Evolutionary conservation across 2,329 filamentous ascomycete species (phyloP).

Genomic region (Hypoxylon sp.): DNA sequence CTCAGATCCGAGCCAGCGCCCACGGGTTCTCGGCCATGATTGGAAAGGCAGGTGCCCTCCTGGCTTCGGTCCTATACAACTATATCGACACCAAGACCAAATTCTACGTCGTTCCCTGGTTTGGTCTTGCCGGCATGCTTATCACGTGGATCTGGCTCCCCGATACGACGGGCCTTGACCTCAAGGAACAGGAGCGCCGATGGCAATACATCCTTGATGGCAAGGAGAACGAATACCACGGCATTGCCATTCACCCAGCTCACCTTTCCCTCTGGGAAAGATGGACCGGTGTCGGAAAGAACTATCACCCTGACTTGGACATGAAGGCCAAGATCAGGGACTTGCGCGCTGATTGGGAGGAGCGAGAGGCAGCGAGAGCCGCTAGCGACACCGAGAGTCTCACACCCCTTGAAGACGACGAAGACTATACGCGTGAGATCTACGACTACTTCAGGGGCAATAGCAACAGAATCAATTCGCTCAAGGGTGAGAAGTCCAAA

Average conservation of each 20-base stretch:
- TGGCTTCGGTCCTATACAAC: slow-evolving; percentile 92
- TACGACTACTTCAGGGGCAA: slow-evolving; percentile 66
- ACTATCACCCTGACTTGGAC: slow-evolving; percentile 87
- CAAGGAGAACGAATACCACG: slow-evolving; percentile 87
- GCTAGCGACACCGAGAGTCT: slow-evolving; percentile 64
- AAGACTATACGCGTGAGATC: slow-evolving; percentile 68
- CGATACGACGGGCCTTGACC: slow-evolving; percentile 96
- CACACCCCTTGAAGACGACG: slow-evolving; percentile 60
- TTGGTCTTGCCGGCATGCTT: slow-evolving; percentile 85
- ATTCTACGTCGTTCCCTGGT: slow-evolving; percentile 96
- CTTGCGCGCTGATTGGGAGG: slow-evolving; percentile 76
- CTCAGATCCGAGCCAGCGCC: slow-evolving; percentile 90
- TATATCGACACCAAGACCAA: slow-evolving; percentile 89
- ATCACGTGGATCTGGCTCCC: slow-evolving; percentile 89
- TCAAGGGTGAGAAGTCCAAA: slow-evolving; percentile 50
- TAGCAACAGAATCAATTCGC: slow-evolving; percentile 29
- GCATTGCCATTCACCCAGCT: slow-evolving; percentile 89
- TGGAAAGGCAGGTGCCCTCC: slow-evolving; percentile 89
- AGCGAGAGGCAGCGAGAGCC: slow-evolving; percentile 62
- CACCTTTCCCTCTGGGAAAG: slow-evolving; percentile 93
- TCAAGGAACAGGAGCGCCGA: slow-evolving; percentile 96
- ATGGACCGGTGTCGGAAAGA: slow-evolving; percentile 80
- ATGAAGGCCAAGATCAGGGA: slow-evolving; percentile 88
- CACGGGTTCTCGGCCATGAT: slow-evolving; percentile 95
- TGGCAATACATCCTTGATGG: slow-evolving; percentile 89